phyloP scores from a whole-genome alignment of 179 eudicot genomes.

The Pouteria campechiana region DNA sequence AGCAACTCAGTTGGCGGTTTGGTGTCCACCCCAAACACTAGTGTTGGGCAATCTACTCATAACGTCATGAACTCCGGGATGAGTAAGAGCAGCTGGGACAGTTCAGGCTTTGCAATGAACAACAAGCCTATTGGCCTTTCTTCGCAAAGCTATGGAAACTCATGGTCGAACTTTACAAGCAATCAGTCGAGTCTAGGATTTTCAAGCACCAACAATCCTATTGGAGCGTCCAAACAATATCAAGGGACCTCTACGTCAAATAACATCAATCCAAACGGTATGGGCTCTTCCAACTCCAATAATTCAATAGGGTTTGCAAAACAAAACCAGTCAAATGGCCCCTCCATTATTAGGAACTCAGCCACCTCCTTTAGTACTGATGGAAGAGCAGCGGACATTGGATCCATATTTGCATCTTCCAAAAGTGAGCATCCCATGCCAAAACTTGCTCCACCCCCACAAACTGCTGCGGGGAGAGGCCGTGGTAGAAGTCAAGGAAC shows the following conservation, averaged over 20 bases:
- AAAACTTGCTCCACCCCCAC: conserved; percentile 89
- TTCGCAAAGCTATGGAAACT: conserved; percentile 15
- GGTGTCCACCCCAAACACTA: conserved; percentile 18
- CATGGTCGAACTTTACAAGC: conserved; percentile 40
- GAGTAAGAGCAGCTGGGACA: conserved; percentile 17
- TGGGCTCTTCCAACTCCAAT: conserved; percentile 22
- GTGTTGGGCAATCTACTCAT: conserved; percentile 14
- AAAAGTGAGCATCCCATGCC: conserved; percentile 48
- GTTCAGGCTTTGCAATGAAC: too few relatives aligned
- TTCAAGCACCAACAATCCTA: conserved; percentile 17
- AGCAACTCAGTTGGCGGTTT: conserved; percentile 23
- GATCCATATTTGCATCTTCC: conserved; percentile 59
- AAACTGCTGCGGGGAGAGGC: conserved; percentile 72
- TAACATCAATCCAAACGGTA: conserved; percentile 15
- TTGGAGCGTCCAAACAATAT: conserved; percentile 27
- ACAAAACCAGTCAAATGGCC: conserved; percentile 46
- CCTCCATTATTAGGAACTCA: too few relatives aligned
- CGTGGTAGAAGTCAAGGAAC: conserved; percentile 64
- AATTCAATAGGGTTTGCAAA: conserved; percentile 43
- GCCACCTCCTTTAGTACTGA: conserved; percentile 10
- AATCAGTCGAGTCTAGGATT: too few relatives aligned
- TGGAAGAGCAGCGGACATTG: conserved; percentile 41
- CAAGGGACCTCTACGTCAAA: conserved; percentile 29
- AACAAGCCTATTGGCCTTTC: conserved; percentile 16
- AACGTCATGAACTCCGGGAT: conserved; percentile 17